A percentile compares a stretch with the other conserved stretches of the same genome.
Conservation (phyloP, 169 alveolate genomes). For the Plasmodium vinckei region DNA sequence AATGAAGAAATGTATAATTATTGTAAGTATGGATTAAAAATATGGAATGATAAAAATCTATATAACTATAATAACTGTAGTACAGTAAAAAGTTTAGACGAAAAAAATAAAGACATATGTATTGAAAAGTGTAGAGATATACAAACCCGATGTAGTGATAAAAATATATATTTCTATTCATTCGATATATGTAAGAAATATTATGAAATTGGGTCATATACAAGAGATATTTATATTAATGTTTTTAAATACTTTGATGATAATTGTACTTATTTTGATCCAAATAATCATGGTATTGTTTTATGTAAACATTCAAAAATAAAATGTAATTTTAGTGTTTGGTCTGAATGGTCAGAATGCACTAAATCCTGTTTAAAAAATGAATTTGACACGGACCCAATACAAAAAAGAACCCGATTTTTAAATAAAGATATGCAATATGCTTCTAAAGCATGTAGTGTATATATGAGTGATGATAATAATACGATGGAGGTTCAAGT, state of each 20-base stretch:
- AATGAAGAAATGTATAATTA: slow-evolving; percentile 9
- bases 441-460: slow-evolving; percentile 29
- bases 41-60: slow-evolving; percentile 23
- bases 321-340: slow-evolving; percentile 43
- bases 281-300: slow-evolving; percentile 78
- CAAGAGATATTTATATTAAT: neutral
- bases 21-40: slow-evolving; percentile 38
- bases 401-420: slow-evolving; percentile 20
- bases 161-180: slow-evolving; percentile 14
- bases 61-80: slow-evolving; percentile 30
- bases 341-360: slow-evolving; percentile 85
- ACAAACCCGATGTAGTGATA: neutral
- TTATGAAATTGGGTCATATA: slow-evolving; percentile 16
- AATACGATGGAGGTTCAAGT: slow-evolving; percentile 4
- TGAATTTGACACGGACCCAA: slow-evolving; percentile 56
- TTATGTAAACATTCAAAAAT: slow-evolving; percentile 78
- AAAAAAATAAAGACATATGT: slow-evolving; percentile 6
- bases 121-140: slow-evolving; percentile 11
- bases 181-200: slow-evolving; percentile 33
- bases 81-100: slow-evolving; percentile 3
- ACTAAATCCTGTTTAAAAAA: slow-evolving; percentile 72
- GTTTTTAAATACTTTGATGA: slow-evolving; percentile 19
- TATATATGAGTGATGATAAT: slow-evolving; percentile 8
- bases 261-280: slow-evolving; percentile 20
- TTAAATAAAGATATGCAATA: neutral